Percentiles rank a stretch among this genome's conserved stretches.
These are phyloP conservation scores for Cnidoscolus chayamansa DNA, from an alignment of 441 rosid genomes.

Conservation along the genomic window DNA sequence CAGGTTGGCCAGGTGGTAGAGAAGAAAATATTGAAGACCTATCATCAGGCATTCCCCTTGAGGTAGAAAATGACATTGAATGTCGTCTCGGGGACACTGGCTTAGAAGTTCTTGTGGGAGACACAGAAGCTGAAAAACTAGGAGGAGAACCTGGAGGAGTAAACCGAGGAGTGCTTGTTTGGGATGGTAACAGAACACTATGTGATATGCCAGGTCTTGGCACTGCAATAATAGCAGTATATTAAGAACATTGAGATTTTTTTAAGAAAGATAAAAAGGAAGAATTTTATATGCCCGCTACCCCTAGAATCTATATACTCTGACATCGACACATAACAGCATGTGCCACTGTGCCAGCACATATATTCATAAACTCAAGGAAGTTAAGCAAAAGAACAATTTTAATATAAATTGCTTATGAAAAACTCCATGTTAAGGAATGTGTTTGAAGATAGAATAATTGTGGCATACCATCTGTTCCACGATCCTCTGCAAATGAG, in stretches of 20 bases:
- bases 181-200: constrained; percentile 45
- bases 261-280: background rate
- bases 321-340: background rate
- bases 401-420: background rate
- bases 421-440: background rate
- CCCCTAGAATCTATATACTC: background rate
- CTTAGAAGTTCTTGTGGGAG: constrained; percentile 68
- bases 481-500: constrained; percentile 42
- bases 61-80: constrained; percentile 63
- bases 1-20: constrained; percentile 23
- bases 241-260: background rate
- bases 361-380: background rate
- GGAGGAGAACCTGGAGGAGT: constrained; percentile 90
- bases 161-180: constrained; percentile 61
- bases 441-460: constrained; percentile 9
- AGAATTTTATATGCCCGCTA: background rate
- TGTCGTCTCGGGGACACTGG: constrained; percentile 70
- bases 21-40: constrained; percentile 54
- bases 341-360: background rate
- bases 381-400: constrained; percentile 10
- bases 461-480: constrained; percentile 42
- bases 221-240: constrained; percentile 34
- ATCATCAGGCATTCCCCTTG: constrained; percentile 67
- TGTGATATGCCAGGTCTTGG: constrained; percentile 45
- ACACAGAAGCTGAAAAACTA: constrained; percentile 58